Percentiles rank a stretch among this genome's conserved stretches.
phyloP scores from a whole-genome alignment of 495 filamentous ascomycete genomes.

The Trichoderma virens region DNA sequence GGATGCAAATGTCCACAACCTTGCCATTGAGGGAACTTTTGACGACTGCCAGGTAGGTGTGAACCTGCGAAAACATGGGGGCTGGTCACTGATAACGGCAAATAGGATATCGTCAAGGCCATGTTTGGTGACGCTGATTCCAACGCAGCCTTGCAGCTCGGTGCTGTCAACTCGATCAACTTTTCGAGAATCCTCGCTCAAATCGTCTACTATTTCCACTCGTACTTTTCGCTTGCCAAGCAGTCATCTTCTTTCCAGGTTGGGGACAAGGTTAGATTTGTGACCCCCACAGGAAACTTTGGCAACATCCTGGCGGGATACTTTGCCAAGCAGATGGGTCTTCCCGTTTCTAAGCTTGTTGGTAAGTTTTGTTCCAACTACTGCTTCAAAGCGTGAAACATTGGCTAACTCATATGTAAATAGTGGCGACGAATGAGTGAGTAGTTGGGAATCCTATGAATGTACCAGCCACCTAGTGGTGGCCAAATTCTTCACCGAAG shows the following conservation, averaged over 20 bases:
- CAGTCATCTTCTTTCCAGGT: slow-evolving; percentile 41
- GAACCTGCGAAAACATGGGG: not conserved
- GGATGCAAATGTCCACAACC: slow-evolving; percentile 83
- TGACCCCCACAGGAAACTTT: slow-evolving; percentile 91
- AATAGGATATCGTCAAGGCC: slow-evolving; percentile 84
- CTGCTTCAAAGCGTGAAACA: no score
- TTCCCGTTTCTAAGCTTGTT: slow-evolving; percentile 69
- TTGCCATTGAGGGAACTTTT: slow-evolving; percentile 80
- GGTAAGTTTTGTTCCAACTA: slow-evolving; percentile 67
- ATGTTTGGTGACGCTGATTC: slow-evolving; percentile 75
- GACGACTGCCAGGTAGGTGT: slow-evolving; percentile 77
- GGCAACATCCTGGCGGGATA: slow-evolving; percentile 93
- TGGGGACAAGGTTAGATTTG: slow-evolving; percentile 61
- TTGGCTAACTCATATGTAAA: not conserved
- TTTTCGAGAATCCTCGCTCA: slow-evolving; percentile 87
- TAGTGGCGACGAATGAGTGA: slow-evolving; percentile 3
- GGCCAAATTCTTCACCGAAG: no score
- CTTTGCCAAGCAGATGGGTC: slow-evolving; percentile 84
- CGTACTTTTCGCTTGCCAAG: slow-evolving; percentile 71
- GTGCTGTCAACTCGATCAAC: slow-evolving; percentile 87
- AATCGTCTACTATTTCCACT: slow-evolving; percentile 85
- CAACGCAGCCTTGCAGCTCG: slow-evolving; percentile 67
- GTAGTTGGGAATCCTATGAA: not conserved
- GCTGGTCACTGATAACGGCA: no score
- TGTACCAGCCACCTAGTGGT: not conserved